Conservation (phyloP, 2,329 filamentous ascomycete species). For the Apiospora koreana region DNA sequence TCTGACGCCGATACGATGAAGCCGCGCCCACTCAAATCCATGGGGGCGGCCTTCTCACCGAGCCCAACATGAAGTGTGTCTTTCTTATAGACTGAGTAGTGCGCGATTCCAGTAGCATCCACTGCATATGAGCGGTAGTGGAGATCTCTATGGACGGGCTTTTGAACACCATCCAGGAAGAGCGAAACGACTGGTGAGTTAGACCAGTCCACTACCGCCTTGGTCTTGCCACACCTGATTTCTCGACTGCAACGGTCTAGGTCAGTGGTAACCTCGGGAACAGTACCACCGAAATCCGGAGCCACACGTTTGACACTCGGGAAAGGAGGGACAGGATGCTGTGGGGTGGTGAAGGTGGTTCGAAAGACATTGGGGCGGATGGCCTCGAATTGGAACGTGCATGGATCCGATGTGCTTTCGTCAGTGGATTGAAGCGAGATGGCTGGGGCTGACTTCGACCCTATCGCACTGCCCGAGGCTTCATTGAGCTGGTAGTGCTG, state of each 20-base stretch:
- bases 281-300: constrained; percentile 34
- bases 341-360: constrained; percentile 64
- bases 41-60: constrained; percentile 70
- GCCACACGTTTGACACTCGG: constrained; percentile 56
- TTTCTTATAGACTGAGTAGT: constrained; percentile 65
- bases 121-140: constrained; percentile 65
- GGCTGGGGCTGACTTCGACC: constrained; percentile 21
- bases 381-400: constrained; percentile 64
- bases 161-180: constrained; percentile 46
- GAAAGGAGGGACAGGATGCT: constrained; percentile 65
- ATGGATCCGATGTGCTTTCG: constrained; percentile 35
- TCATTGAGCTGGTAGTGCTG: constrained; percentile 26
- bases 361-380: constrained; percentile 65
- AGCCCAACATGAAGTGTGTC: constrained; percentile 68
- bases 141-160: constrained; percentile 62
- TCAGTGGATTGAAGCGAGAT: constrained; percentile 45
- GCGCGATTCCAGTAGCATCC: constrained; percentile 62
- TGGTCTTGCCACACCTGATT: constrained; percentile 49
- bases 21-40: constrained; percentile 67
- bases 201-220: constrained; percentile 60
- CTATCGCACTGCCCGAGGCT: not conserved
- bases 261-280: constrained; percentile 33
- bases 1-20: constrained; percentile 71
- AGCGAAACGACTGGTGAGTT: constrained; percentile 60
- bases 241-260: constrained; percentile 36